Evolutionary conservation across 2,329 filamentous ascomycete species (phyloP).

Genomic region (Diaporthe sp.): DNA sequence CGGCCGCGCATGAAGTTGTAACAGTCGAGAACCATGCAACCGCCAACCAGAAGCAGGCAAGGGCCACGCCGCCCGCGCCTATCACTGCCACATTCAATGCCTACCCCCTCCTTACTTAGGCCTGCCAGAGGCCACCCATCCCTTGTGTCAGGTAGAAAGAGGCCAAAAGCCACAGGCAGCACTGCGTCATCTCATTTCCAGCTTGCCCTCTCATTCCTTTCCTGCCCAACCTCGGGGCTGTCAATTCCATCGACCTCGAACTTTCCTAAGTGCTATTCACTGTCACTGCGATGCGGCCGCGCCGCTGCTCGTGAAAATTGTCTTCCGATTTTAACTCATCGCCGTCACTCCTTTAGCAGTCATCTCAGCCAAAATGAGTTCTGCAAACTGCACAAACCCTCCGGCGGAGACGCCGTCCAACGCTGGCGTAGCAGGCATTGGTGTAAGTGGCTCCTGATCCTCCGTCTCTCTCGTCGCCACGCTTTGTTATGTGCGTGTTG

Average conservation of each 20-base stretch:
- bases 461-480: background rate
- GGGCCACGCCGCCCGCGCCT: conserved; percentile 7
- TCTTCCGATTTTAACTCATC: background rate
- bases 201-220: background rate
- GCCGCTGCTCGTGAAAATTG: conserved; percentile 1
- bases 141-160: conserved; percentile 31
- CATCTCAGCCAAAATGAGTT: conserved; percentile 9
- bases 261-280: background rate
- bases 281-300: conserved; percentile 15
- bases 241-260: background rate
- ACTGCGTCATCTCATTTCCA: conserved; percentile 31
- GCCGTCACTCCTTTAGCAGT: background rate
- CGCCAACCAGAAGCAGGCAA: conserved; percentile 10
- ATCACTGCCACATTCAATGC: conserved; percentile 29
- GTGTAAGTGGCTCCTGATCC: conserved; percentile 26
- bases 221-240: background rate
- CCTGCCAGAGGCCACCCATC: conserved; percentile 22
- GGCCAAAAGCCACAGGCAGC: conserved; percentile 15
- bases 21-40: conserved; percentile 19
- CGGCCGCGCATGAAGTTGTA: conserved; percentile 24
- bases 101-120: conserved; percentile 12
- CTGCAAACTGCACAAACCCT: conserved; percentile 16
- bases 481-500: no score
- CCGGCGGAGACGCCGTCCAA: conserved; percentile 32
- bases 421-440: conserved; percentile 34